Conservation (phyloP, 495 filamentous ascomycete species). For the Aspergillus olivimuriae region DNA sequence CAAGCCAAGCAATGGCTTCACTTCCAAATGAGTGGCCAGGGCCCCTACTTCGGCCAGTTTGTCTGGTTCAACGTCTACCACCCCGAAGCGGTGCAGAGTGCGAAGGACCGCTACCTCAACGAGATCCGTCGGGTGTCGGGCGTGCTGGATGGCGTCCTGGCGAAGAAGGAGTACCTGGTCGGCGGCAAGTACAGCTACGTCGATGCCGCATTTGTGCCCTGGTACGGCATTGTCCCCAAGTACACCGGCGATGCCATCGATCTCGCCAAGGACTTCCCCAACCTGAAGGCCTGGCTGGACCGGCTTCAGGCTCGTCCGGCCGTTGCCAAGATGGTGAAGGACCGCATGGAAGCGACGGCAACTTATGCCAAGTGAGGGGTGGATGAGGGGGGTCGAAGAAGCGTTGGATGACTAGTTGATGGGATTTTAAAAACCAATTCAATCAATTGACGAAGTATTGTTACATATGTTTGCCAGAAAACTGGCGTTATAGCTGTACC, state of each 20-base stretch:
- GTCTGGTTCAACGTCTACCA: slow-evolving; percentile 51
- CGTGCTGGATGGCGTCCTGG: slow-evolving; percentile 50
- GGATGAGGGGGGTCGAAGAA: background rate
- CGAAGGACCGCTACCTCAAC: slow-evolving; percentile 51
- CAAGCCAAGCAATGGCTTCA: slow-evolving; percentile 58
- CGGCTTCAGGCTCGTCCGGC: slow-evolving; percentile 32
- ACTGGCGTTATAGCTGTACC: too few species aligned
- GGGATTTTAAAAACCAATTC: too few species aligned
- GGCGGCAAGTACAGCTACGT: slow-evolving; percentile 52
- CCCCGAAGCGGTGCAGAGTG: slow-evolving; percentile 51
- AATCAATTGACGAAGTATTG: too few species aligned
- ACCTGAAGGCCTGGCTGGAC: slow-evolving; percentile 37
- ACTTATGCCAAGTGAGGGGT: slow-evolving; percentile 4
- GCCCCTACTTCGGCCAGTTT: slow-evolving; percentile 59
- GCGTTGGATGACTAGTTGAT: too few species aligned
- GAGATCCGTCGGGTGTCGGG: slow-evolving; percentile 55
- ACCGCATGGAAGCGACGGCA: slow-evolving; percentile 19
- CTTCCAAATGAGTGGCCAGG: slow-evolving; percentile 65
- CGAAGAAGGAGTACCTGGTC: slow-evolving; percentile 51
- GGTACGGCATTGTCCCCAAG: slow-evolving; percentile 27
- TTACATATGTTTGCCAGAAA: background rate
- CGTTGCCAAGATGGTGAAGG: slow-evolving; percentile 34
- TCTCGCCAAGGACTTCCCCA: slow-evolving; percentile 33
- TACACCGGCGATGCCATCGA: slow-evolving; percentile 20
- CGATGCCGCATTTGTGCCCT: slow-evolving; percentile 54